Percentiles rank a stretch among this genome's conserved stretches.
Conservation (phyloP, 1,284 basidiomycete genomes). For the Meira miltonrushii region DNA sequence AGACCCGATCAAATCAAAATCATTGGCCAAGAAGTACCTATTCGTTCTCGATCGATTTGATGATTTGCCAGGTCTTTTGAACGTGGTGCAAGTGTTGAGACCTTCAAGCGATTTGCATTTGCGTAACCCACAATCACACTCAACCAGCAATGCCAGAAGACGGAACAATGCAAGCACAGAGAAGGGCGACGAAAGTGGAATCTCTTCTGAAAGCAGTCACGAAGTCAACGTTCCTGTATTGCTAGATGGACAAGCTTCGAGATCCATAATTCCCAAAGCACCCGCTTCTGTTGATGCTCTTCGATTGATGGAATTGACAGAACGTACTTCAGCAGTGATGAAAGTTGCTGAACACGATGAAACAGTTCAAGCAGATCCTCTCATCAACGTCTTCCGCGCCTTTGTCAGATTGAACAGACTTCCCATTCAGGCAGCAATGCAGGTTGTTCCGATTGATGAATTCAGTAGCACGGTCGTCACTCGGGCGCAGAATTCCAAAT, state of each 20-base stretch:
- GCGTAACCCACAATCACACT: neutral
- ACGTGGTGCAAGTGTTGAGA: constrained; percentile 57
- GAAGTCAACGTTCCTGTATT: neutral
- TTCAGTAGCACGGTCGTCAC: constrained; percentile 66
- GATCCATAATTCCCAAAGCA: neutral
- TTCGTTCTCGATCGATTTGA: constrained; percentile 87
- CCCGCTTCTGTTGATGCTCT: constrained; percentile 30
- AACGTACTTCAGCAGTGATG: constrained; percentile 78
- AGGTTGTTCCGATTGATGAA: constrained; percentile 67
- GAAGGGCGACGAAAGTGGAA: constrained; percentile 1
- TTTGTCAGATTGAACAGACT: constrained; percentile 72
- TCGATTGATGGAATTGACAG: constrained; percentile 64
- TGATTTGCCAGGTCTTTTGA: constrained; percentile 64
- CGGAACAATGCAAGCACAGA: neutral
- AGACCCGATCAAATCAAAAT: neutral
- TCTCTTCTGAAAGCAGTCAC: neutral
- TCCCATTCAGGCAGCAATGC: constrained; percentile 60
- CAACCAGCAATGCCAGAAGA: neutral
- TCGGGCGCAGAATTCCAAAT: constrained; percentile 61
- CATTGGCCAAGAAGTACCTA: constrained; percentile 59
- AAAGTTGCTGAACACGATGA: constrained; percentile 68
- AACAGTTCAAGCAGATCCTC: constrained; percentile 67
- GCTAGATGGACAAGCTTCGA: neutral
- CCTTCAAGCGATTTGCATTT: constrained; percentile 22
- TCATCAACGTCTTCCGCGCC: constrained; percentile 73